These are phyloP conservation scores for Apiospora malaysiana DNA, from an alignment of 2,329 filamentous ascomycete species.

Conservation along the genomic window DNA sequence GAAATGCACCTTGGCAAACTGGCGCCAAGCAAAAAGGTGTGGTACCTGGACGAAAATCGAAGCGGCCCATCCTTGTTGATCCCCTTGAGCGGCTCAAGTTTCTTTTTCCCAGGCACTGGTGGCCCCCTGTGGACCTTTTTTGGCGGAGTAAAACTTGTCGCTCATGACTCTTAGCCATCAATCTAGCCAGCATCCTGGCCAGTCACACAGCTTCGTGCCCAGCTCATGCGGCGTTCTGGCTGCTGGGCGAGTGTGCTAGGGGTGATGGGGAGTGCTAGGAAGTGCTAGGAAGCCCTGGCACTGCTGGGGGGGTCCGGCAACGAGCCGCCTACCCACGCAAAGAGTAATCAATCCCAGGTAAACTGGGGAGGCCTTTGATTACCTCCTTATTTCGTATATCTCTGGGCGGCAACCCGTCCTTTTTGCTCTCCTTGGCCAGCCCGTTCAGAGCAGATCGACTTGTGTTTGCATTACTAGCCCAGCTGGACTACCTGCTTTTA, in stretches of 20 bases:
- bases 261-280: too few species aligned
- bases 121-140: not conserved
- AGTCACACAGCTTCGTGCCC: not conserved
- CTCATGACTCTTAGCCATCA: not conserved
- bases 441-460: not conserved
- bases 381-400: slow-evolving; percentile 16
- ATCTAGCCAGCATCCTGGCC: not conserved
- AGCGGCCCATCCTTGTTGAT: not conserved
- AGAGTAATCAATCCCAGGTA: slow-evolving; percentile 7
- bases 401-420: slow-evolving; percentile 18
- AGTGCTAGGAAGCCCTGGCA: too few species aligned
- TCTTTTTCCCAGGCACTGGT: not conserved
- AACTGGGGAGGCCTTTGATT: slow-evolving; percentile 18
- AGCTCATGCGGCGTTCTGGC: not conserved
- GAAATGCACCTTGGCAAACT: not conserved
- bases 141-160: not conserved
- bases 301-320: not conserved
- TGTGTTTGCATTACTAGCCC: slow-evolving; percentile 16
- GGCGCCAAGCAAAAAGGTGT: not conserved
- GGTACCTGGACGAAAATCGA: slow-evolving; percentile 3
- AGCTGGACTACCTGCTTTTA: not conserved
- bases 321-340: slow-evolving; percentile 3
- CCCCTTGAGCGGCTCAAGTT: slow-evolving; percentile 2
- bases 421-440: not conserved
- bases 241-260: not conserved